phyloP scores from a whole-genome alignment of 805 yeast genomes.

The Candida rishiriensis region DNA sequence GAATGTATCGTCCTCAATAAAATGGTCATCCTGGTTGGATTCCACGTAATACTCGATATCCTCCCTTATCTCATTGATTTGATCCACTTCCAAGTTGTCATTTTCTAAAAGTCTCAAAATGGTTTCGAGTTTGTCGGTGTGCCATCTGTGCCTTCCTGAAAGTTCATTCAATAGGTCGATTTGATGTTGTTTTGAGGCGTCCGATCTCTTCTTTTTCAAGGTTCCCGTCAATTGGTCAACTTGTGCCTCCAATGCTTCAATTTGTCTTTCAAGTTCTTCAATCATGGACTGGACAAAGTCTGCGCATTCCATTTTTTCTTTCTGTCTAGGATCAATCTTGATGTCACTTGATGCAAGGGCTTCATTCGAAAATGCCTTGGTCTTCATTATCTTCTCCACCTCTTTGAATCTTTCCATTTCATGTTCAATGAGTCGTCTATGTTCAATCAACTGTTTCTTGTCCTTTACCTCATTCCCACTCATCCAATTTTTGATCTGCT shows the following conservation, averaged over 20 bases:
- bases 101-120: slow-evolving; percentile 74
- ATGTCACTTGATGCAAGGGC: slow-evolving; percentile 63
- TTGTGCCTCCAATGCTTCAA: slow-evolving; percentile 73
- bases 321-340: slow-evolving; percentile 71
- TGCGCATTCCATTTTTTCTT: slow-evolving; percentile 69
- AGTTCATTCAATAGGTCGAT: slow-evolving; percentile 59
- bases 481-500: slow-evolving; percentile 93
- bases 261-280: slow-evolving; percentile 78
- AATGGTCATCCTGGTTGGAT: slow-evolving; percentile 87
- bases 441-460: slow-evolving; percentile 74
- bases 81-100: slow-evolving; percentile 74
- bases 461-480: slow-evolving; percentile 89
- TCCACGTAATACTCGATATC: slow-evolving; percentile 93
- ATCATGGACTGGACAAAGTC: slow-evolving; percentile 65
- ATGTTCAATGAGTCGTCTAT: slow-evolving; percentile 59
- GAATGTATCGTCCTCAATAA: slow-evolving; percentile 88
- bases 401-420: slow-evolving; percentile 97
- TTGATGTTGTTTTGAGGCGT: slow-evolving; percentile 49
- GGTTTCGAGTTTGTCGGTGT: slow-evolving; percentile 71
- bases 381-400: slow-evolving; percentile 87
- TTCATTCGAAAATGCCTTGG: slow-evolving; percentile 91
- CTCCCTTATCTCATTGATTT: slow-evolving; percentile 72
- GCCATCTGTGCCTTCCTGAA: slow-evolving; percentile 73
- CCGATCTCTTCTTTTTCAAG: slow-evolving; percentile 53
- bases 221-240: slow-evolving; percentile 49